Base-by-base conservation (phyloP, 2,329 filamentous ascomycete genomes). In the Beauveria bassiana region DNA sequence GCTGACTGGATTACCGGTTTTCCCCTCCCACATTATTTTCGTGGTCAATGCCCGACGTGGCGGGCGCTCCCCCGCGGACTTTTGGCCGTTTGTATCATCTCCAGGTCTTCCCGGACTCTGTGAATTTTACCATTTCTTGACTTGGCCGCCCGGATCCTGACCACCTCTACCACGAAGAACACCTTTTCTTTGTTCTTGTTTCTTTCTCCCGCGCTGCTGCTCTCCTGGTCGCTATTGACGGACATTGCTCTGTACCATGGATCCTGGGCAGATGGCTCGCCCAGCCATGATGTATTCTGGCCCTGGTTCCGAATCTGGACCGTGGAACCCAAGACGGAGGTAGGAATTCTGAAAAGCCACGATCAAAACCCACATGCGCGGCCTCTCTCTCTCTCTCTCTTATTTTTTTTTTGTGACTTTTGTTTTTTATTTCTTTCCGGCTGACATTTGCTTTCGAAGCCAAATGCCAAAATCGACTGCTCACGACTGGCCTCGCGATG, bases 311-410 rank as follows among this genome's bases (percentile, higher is more conserved):
- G 60, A 58, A 47, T 51, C 60, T 52, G 60, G 60, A 20, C 60
- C 60, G 47, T 62, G 60, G 60, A 58, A 62, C 60, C 54, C 60
- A 57, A 62, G 60, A 62, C 60, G 53, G 52, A 62, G 53, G 60
- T 62, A 62, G 46, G 60, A 51, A 57, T 38, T 42, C 40, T 40
- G 53, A 45, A 40, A 14, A 54, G 59, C 31, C 42, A 47, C 59
- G 40, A 49, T 47, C 42, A 40, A 7, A 55, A 40, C 22, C n/a
- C 31, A n/a, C 59, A 28, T 54, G 3, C 31, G 43, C 46, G 18
- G 16, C 6, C 18, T 10, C 14, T 22, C 26, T 43, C 42, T 14
- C 5, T 16, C 14, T 14, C n/a, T n/a, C n/a, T n/a, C n/a, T n/a
- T n/a, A n/a, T n/a, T n/a, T n/a, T 38, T 10, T 14, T 14, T 34